Evolutionary conservation across 768 basidiomycete genomes (phyloP).

Genomic region (Amanita molliuscula): DNA sequence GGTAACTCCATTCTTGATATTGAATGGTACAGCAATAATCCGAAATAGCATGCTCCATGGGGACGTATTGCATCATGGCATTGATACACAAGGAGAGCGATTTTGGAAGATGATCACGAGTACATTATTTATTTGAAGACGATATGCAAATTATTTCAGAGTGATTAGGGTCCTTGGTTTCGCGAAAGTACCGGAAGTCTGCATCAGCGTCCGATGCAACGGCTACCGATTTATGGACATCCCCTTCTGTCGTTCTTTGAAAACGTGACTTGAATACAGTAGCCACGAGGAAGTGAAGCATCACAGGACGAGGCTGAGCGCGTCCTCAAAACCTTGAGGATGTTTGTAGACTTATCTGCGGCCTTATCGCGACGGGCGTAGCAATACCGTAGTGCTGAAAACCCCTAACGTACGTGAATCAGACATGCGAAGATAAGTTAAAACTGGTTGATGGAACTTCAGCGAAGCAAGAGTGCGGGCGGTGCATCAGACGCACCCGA

Average conservation of each 20-base stretch:
- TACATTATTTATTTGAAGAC: constrained; percentile 24
- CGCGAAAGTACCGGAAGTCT: background rate
- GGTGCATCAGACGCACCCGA: too few species aligned
- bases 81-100: constrained; percentile 20
- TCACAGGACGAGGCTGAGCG: constrained; percentile 10
- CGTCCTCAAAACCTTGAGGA: constrained; percentile 10
- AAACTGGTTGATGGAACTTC: constrained; percentile 2
- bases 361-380: constrained; percentile 14
- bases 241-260: background rate
- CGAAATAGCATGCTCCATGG: constrained; percentile 18
- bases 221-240: background rate
- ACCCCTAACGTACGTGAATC: constrained; percentile 11
- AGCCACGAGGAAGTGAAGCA: constrained; percentile 8
- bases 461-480: too few species aligned
- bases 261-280: background rate
- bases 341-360: constrained; percentile 10
- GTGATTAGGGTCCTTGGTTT: constrained; percentile 10
- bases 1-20: constrained; percentile 23
- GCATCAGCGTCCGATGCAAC: background rate
- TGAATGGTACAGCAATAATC: constrained; percentile 16
- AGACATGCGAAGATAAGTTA: constrained; percentile 12
- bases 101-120: constrained; percentile 20
- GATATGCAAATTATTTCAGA: constrained; percentile 18
- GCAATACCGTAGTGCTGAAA: constrained; percentile 15
- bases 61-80: constrained; percentile 23